Evolutionary conservation across 495 filamentous ascomycete genomes (phyloP), one percentile per base, ranked within the genome.

Genomic region (Cryomyces minteri): DNA sequence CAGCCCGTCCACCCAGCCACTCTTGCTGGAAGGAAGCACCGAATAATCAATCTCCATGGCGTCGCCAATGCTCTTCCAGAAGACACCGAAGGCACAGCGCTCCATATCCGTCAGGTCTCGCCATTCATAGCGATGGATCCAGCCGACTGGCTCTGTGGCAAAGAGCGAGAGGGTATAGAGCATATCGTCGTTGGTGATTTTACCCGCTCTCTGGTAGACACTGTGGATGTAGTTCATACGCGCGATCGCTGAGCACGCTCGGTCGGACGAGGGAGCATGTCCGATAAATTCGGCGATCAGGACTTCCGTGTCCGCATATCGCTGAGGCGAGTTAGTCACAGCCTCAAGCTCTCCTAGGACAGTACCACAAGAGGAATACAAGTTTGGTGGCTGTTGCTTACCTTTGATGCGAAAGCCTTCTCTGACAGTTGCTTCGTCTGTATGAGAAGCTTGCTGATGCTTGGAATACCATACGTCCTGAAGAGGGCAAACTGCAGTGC

Each of bases 141-240:
- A 84, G 5, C 65, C 58, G 39, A 70, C 59, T 0, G 76, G 78
- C 49, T 82, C 69, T 1, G 65, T 52, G 0, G 74, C 68, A 54
- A 81, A 82, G 0, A 81, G 65, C 9, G 65, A 68, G 0, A 83
- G 66, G 2, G 78, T 82, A 58, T 79, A 84, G 2, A 84, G 65
- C 58, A 83, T 68, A 48, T 83, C 79, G 9, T 69, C 64, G 29
- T 82, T 71, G 11, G 60, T 60, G 49, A 84, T 83, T 47, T 69
- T 69, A 36, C 76, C 76, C 2, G 67, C 59, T 32, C 68, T 62
- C 9, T 66, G 62, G 56, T 81, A 82, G n/a, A 59, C 57, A 40
- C 62, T 64, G 51, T 84, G 80, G 14, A 84, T 62, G 52, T 66
- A 82, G 53, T 80, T 79, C 56, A 79, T 81, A 39, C 79, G 71